Percentiles rank a stretch among this genome's conserved stretches.
Evolutionary conservation across 1,139 yeast species (phyloP).

Genomic region (Pichia sp.): DNA sequence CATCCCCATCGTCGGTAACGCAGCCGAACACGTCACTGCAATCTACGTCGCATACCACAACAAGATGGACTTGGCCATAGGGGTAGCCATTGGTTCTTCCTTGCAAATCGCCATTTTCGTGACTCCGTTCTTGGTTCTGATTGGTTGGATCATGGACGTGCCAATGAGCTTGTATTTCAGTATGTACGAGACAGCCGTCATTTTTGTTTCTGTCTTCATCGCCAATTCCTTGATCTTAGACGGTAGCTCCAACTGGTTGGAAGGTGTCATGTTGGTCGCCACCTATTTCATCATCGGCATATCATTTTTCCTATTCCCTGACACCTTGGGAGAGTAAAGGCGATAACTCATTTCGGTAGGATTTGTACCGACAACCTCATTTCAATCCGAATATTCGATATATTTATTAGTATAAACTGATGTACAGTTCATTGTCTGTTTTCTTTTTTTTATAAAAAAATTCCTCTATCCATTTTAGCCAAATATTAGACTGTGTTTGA

Average conservation of each 20-base stretch:
- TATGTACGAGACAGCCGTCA: slow-evolving; percentile 87
- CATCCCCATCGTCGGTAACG: slow-evolving; percentile 95
- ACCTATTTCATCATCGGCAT: slow-evolving; percentile 82
- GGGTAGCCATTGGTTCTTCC: slow-evolving; percentile 96
- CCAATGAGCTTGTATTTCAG: slow-evolving; percentile 93
- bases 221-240: slow-evolving; percentile 84
- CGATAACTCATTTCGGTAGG: neutral
- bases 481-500: slow-evolving; percentile 5
- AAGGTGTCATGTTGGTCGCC: slow-evolving; percentile 86
- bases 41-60: slow-evolving; percentile 91
- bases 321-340: slow-evolving; percentile 31
- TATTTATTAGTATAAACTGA: neutral
- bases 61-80: slow-evolving; percentile 95
- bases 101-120: slow-evolving; percentile 92
- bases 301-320: slow-evolving; percentile 82
- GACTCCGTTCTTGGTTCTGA: slow-evolving; percentile 88
- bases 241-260: slow-evolving; percentile 96
- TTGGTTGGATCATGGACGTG: slow-evolving; percentile 86
- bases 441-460: neutral
- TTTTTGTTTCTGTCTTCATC: slow-evolving; percentile 83
- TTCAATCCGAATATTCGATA: neutral
- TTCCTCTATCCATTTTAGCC: neutral
- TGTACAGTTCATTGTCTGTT: slow-evolving; percentile 5
- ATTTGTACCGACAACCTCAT: too few relatives aligned
- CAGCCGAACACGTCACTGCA: slow-evolving; percentile 98